phyloP scores from a whole-genome alignment of 2,329 filamentous ascomycete species.

The Penicillium sp. region DNA sequence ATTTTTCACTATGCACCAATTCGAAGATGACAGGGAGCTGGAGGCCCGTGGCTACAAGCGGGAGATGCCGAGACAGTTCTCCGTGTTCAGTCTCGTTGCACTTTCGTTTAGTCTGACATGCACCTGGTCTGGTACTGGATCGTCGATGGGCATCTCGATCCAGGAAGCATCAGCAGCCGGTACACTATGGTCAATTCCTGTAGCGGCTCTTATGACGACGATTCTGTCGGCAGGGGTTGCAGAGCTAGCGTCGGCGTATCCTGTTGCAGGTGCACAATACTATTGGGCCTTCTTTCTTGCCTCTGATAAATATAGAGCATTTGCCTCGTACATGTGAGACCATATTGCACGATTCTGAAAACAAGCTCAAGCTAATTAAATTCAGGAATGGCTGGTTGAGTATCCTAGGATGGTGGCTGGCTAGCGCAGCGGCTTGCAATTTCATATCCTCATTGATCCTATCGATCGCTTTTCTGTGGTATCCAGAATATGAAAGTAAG shows the following conservation, averaged over 20 bases:
- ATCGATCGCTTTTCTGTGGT: conserved; percentile 6
- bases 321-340: conserved; percentile 11
- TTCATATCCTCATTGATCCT: conserved; percentile 8
- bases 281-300: conserved; percentile 11
- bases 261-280: conserved; percentile 10
- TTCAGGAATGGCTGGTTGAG: conserved; percentile 11
- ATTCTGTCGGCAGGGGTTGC: conserved; percentile 8
- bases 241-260: conserved; percentile 11
- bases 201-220: conserved; percentile 4
- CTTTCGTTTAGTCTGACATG: conserved; percentile 10
- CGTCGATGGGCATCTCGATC: conserved; percentile 7
- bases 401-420: conserved; percentile 11
- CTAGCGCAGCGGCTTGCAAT: conserved; percentile 6
- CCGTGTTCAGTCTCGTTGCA: conserved; percentile 6
- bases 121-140: conserved; percentile 14
- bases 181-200: conserved; percentile 6
- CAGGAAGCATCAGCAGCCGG: conserved; percentile 8
- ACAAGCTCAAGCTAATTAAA: background rate
- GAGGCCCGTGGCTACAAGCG: conserved; percentile 5
- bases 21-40: conserved; percentile 6
- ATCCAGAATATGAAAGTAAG: conserved; percentile 9
- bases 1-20: conserved; percentile 2
- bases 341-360: too few species aligned
- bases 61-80: conserved; percentile 10
- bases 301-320: background rate